A percentile compares a stretch with the other conserved stretches of the same genome.
phyloP scores from a whole-genome alignment of 176 grass and related monocot genomes.

The Urochloa ruziziensis region DNA sequence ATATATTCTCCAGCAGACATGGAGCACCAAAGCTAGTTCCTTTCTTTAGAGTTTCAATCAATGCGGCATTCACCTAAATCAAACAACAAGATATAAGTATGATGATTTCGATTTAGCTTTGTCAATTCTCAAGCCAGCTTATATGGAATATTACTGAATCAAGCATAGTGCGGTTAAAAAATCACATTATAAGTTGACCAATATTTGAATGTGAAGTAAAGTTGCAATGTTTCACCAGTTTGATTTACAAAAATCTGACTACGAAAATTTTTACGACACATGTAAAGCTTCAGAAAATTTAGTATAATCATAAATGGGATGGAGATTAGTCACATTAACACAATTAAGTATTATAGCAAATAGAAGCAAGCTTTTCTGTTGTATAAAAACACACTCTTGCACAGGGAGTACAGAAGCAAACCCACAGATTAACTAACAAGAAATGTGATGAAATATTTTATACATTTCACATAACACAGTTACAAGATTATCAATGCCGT shows the following conservation, averaged over 20 bases:
- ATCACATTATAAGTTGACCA: neutral
- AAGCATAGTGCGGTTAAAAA: neutral
- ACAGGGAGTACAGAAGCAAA: no score
- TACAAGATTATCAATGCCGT: neutral
- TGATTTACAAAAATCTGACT: neutral
- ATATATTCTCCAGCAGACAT: conserved; percentile 75
- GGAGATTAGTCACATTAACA: neutral
- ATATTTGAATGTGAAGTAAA: neutral
- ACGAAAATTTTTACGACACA: neutral
- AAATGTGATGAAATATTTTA: no score
- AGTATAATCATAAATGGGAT: neutral
- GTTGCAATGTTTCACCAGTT: neutral
- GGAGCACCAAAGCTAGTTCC: conserved; percentile 99
- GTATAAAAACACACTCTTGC: no score
- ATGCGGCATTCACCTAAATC: conserved; percentile 78
- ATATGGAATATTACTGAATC: neutral
- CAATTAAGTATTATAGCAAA: neutral
- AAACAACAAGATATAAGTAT: neutral
- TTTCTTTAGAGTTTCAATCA: conserved; percentile 94
- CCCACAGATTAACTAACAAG: no score
- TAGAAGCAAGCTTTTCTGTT: neutral
- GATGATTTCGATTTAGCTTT: neutral
- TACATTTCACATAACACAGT: no score
- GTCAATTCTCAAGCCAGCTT: neutral
- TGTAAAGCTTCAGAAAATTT: neutral